Conservation (phyloP, 2,329 filamentous ascomycete species). For the Triangularia setosa region DNA sequence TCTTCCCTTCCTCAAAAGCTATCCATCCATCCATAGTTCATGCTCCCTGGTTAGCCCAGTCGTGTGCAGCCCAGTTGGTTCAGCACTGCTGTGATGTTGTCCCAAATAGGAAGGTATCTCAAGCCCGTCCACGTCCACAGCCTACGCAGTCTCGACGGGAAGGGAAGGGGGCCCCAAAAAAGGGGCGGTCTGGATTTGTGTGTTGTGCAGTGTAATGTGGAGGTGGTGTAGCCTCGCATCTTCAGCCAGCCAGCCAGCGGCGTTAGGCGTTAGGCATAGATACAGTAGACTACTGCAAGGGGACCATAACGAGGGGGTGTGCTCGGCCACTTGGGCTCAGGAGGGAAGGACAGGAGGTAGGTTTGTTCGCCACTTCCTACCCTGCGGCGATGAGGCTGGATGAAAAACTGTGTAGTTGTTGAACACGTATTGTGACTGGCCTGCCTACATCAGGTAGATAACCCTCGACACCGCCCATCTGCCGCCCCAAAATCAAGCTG, state of each 20-base stretch:
- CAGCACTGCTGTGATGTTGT: not conserved
- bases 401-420: not conserved
- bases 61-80: not conserved
- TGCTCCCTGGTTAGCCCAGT: not conserved
- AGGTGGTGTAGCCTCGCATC: not conserved
- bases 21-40: not conserved
- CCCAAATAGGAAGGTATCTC: not conserved
- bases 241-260: not conserved
- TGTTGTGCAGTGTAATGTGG: not conserved
- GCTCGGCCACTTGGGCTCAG: not conserved
- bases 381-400: not conserved
- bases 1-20: not conserved
- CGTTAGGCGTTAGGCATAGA: not conserved
- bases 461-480: not conserved
- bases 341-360: not conserved
- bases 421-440: not conserved
- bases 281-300: not conserved
- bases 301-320: not conserved
- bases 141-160: not conserved
- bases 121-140: not conserved
- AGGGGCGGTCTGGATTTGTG: not conserved
- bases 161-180: not conserved
- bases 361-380: not conserved
- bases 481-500: not conserved
- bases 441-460: not conserved